These are phyloP conservation scores for Corynespora cassiicola DNA, from an alignment of 2,329 filamentous ascomycete species.

Conservation along the genomic window DNA sequence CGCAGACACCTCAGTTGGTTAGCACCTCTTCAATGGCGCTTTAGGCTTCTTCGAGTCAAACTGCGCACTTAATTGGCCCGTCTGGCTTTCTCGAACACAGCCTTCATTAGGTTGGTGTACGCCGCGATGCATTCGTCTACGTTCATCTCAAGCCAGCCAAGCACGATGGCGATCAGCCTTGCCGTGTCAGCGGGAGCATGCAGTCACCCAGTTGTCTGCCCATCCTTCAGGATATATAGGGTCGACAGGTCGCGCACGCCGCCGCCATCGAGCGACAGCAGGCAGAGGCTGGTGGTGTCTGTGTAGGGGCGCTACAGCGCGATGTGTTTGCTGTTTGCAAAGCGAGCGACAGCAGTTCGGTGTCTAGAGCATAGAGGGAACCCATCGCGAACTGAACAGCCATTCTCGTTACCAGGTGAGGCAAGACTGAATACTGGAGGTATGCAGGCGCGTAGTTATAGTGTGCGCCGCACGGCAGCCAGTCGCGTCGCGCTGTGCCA, in stretches of 20 bases:
- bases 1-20: slow-evolving; percentile 1
- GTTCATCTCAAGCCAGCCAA: slow-evolving; percentile 14
- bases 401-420: too few relatives aligned
- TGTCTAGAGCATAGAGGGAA: too few relatives aligned
- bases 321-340: too few relatives aligned
- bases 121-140: slow-evolving; percentile 12
- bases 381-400: too few relatives aligned
- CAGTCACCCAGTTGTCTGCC: slow-evolving; percentile 3
- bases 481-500: too few relatives aligned
- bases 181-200: neutral
- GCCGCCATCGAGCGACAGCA: slow-evolving; percentile 24
- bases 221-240: slow-evolving; percentile 25
- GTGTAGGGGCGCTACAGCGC: too few relatives aligned
- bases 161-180: slow-evolving; percentile 18
- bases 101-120: slow-evolving; percentile 6
- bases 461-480: too few relatives aligned
- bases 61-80: slow-evolving; percentile 6
- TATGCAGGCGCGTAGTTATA: too few relatives aligned
- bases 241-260: slow-evolving; percentile 22
- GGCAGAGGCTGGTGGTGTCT: slow-evolving; percentile 15
- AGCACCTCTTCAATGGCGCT: slow-evolving; percentile 8
- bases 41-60: slow-evolving; percentile 9
- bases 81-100: slow-evolving; percentile 4
- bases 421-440: too few relatives aligned
- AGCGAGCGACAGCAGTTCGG: too few relatives aligned